Conservation (phyloP, 495 filamentous ascomycete genomes). For the Neurospora sp. region DNA sequence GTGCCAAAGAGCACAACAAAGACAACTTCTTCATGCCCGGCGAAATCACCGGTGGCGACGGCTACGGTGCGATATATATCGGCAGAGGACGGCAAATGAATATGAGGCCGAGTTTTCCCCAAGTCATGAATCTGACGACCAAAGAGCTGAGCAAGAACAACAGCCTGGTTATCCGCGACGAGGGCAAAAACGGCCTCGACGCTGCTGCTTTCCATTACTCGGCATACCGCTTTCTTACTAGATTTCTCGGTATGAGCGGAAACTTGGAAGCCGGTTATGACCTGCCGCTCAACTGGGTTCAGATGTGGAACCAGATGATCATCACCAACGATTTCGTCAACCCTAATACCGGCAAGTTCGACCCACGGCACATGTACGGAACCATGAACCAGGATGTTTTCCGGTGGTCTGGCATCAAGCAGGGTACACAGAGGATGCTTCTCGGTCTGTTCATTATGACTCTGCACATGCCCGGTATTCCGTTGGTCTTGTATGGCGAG, state of each 20-base stretch:
- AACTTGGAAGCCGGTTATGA: conserved; percentile 50
- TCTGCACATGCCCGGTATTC: conserved; percentile 55
- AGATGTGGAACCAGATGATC: conserved; percentile 52
- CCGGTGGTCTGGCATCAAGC: conserved; percentile 55
- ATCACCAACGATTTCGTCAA: conserved; percentile 56
- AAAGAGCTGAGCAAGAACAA: conserved; percentile 35
- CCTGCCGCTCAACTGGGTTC: conserved; percentile 48
- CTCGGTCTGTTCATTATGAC: conserved; percentile 55
- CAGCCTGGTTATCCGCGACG: conserved; percentile 31
- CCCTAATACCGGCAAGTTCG: conserved; percentile 55
- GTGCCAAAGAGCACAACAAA: conserved; percentile 47
- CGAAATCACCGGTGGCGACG: conserved; percentile 55
- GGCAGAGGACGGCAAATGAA: conserved; percentile 44
- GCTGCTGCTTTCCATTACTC: conserved; percentile 63
- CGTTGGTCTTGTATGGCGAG: conserved; percentile 56
- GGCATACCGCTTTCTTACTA: conserved; percentile 54
- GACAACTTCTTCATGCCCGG: conserved; percentile 57
- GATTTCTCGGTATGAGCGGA: conserved; percentile 58
- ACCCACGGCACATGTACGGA: conserved; percentile 62
- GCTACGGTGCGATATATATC: conserved; percentile 53
- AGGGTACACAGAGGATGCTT: conserved; percentile 50
- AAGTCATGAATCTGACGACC: conserved; percentile 32
- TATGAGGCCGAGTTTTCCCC: conserved; percentile 31
- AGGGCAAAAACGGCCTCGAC: conserved; percentile 46
- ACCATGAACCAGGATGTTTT: conserved; percentile 65